Conservation (phyloP, 371 early-diverging fungal species). For the Catenaria anguillulae region DNA sequence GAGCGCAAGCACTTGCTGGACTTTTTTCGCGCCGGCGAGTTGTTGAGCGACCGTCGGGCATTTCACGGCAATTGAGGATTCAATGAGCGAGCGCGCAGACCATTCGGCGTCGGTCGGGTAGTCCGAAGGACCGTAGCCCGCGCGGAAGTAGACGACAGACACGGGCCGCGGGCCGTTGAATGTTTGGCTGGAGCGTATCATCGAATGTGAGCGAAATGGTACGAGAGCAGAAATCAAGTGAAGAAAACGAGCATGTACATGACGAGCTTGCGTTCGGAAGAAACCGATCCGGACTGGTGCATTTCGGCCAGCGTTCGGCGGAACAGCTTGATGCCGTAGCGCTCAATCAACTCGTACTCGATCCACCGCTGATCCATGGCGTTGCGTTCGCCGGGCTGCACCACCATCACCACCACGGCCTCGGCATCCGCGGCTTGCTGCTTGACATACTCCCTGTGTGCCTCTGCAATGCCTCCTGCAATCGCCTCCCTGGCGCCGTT, state of each 20-base stretch:
- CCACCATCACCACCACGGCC: slow-evolving; percentile 79
- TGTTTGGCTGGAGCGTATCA: too few species aligned
- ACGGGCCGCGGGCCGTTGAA: too few species aligned
- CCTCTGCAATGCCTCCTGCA: not conserved
- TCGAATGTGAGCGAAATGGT: too few species aligned
- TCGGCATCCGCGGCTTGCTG: not conserved
- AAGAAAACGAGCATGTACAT: too few species aligned
- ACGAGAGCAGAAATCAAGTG: too few species aligned
- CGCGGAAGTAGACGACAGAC: slow-evolving; percentile 78
- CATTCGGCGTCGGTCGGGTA: slow-evolving; percentile 71
- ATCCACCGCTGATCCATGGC: slow-evolving; percentile 87
- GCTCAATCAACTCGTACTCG: slow-evolving; percentile 61
- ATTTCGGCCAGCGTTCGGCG: slow-evolving; percentile 31
- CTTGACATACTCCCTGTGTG: not conserved
- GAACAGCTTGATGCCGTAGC: slow-evolving; percentile 29
- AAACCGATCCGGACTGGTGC: too few species aligned
- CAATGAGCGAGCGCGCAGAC: slow-evolving; percentile 66
- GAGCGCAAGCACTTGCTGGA: slow-evolving; percentile 78
- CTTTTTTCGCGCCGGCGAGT: slow-evolving; percentile 87
- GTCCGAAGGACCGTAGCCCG: slow-evolving; percentile 84
- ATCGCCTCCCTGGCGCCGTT: not conserved
- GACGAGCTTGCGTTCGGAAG: slow-evolving; percentile 14
- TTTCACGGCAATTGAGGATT: slow-evolving; percentile 67
- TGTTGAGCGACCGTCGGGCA: slow-evolving; percentile 86
- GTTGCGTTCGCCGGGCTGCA: slow-evolving; percentile 87